Evolutionary conservation across 2,329 filamentous ascomycete species (phyloP), one percentile per base, ranked within the genome.

Genomic region (Penicillium brevicompactum): DNA sequence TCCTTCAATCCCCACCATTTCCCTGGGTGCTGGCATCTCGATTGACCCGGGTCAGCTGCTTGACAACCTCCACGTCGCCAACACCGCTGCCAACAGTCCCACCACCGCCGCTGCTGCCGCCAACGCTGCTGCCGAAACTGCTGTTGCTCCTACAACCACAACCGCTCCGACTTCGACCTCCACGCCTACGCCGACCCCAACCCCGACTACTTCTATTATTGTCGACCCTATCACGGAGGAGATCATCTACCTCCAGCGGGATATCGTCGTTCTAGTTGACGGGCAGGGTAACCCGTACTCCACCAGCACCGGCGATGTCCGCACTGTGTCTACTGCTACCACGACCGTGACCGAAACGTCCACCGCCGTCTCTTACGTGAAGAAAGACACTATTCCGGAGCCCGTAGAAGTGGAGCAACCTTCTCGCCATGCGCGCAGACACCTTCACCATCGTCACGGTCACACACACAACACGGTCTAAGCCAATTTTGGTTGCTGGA

Each of bases 241-340:
- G 16, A 53, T 69, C n/a, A 57, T 73, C 16, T 71, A 67, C 31
- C 43, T 74, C 2, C 58, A 72, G 38, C 62, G 67, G 18, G 63
- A 71, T 16, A 55, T 73, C 11, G 51, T 67, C 10, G 60, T 74
- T 34, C 27, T 67, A 18, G 55, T 70, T 18, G 67, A 71, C 38
- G 60, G 51, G 5, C 50, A 67, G 7, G 68, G 68, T 24, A 53
- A 57, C 2, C 63, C 64, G 0, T 53, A 67, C 40, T 51, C 60
- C 45, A 74, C 71, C 5, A 60, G 51, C 43, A 66, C 66, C 13
- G 68, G 65, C 9, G 44, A 40, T 6, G 7, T 57, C 3, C 59
- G 59, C 34, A 66, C 68, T 3, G 38, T 71, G 2, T 71, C 70
- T 0, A 65, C 67, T 7, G 31, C 59, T 3, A 60, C 48, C 1